Percentiles rank a stretch among this genome's conserved stretches.
phyloP scores from a whole-genome alignment of 306 rosid species.

The Vicia villosa region DNA sequence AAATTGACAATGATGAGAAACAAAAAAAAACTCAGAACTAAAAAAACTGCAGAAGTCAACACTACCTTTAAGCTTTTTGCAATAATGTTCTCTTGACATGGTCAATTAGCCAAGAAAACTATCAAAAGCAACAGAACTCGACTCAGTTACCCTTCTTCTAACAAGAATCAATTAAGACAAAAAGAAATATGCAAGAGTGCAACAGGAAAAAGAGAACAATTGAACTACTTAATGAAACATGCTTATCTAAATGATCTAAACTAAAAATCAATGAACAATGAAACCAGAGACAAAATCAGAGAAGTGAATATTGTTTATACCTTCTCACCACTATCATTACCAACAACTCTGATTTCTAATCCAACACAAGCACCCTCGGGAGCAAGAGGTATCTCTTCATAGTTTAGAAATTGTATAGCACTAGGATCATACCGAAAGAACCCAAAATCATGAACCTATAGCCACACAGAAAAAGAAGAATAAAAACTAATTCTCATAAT shows the following conservation, averaged over 20 bases:
- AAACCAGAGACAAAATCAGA: constrained; percentile 17
- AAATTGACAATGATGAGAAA: constrained; percentile 23
- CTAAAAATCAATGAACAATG: constrained; percentile 23
- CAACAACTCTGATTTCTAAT: constrained; percentile 94
- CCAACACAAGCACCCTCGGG: constrained; percentile 95
- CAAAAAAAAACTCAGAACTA: not conserved
- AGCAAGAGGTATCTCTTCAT: constrained; percentile 90
- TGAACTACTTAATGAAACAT: constrained; percentile 24
- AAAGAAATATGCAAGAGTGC: not conserved
- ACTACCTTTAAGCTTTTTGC: not conserved
- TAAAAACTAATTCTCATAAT: not conserved
- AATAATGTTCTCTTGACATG: constrained; percentile 5
- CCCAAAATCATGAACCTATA: constrained; percentile 97
- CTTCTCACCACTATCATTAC: constrained; percentile 99
- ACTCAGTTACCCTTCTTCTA: constrained; percentile 15
- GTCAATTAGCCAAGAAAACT: constrained; percentile 29
- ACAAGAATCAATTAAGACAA: constrained; percentile 16
- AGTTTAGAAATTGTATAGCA: constrained; percentile 73
- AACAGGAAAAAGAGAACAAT: not conserved
- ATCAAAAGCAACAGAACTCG: constrained; percentile 26
- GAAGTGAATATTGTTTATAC: constrained; percentile 46
- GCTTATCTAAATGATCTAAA: constrained; percentile 10
- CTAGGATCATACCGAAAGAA: constrained; percentile 87
- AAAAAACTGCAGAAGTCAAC: not conserved
- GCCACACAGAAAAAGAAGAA: constrained; percentile 15